These are phyloP conservation scores for Astrephomene gubernaculifera DNA, from an alignment of 139 green algal species.

Conservation along the genomic window DNA sequence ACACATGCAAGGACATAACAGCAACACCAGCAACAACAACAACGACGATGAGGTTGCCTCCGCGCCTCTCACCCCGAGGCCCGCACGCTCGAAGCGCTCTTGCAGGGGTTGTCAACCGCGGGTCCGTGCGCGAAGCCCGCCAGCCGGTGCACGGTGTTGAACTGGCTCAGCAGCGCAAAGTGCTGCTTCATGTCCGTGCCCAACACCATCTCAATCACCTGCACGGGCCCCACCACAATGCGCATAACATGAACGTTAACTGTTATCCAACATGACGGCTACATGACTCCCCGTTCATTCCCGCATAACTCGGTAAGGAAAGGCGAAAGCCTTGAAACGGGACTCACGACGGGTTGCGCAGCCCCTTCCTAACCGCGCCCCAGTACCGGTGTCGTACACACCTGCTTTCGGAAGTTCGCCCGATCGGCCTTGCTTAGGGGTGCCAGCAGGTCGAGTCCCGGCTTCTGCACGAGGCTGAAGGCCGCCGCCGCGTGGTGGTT, in stretches of 20 bases:
- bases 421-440: background rate
- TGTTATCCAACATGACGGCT: no score
- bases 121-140: background rate
- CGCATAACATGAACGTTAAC: no score
- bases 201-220: slow-evolving; percentile 38
- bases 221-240: background rate
- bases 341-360: no score
- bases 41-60: background rate
- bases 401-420: slow-evolving; percentile 40
- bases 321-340: no score
- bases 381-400: no score
- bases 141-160: slow-evolving; percentile 63
- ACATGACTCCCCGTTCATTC: no score
- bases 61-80: background rate
- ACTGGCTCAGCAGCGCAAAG: slow-evolving; percentile 50
- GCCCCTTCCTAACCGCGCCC: no score
- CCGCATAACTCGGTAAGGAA: no score
- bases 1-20: background rate
- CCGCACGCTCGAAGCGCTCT: background rate
- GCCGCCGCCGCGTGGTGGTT: slow-evolving; percentile 50
- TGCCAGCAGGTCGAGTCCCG: slow-evolving; percentile 34
- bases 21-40: background rate
- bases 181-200: slow-evolving; percentile 59
- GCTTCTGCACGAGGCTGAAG: slow-evolving; percentile 38
- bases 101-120: background rate